These are phyloP conservation scores for Leccinum laetum DNA, from an alignment of 1,284 basidiomycete genomes.

Conservation along the genomic window DNA sequence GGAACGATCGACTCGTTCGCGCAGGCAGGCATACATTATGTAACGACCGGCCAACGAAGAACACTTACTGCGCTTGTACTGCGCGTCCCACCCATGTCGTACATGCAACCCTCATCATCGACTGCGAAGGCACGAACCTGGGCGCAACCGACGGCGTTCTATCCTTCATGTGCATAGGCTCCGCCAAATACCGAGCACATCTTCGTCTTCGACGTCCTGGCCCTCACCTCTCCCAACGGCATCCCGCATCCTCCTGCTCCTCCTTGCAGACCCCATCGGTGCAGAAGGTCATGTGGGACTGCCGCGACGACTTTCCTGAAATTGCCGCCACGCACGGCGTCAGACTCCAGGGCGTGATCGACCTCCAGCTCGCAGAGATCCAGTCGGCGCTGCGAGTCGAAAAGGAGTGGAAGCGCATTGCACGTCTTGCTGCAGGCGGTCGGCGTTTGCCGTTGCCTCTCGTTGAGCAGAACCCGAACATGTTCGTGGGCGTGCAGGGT, in stretches of 20 bases:
- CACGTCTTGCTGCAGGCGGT: slow-evolving; percentile 23
- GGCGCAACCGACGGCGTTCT: slow-evolving; percentile 38
- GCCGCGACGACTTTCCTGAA: slow-evolving; percentile 43
- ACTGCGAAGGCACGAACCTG: slow-evolving; percentile 41
- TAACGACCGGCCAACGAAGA: slow-evolving; percentile 13
- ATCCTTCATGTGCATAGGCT: slow-evolving; percentile 45
- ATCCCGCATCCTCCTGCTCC: slow-evolving; percentile 21
- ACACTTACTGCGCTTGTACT: slow-evolving; percentile 13
- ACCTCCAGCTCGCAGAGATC: slow-evolving; percentile 37
- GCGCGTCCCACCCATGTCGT: slow-evolving; percentile 14
- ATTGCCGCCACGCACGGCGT: slow-evolving; percentile 33
- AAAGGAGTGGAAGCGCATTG: slow-evolving; percentile 20
- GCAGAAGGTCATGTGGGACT: slow-evolving; percentile 45
- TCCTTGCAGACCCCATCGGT: slow-evolving; percentile 31
- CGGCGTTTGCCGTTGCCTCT: slow-evolving; percentile 8
- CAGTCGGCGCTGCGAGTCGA: slow-evolving; percentile 19
- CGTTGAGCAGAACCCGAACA: slow-evolving; percentile 14
- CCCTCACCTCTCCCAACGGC: slow-evolving; percentile 23
- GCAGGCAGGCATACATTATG: neutral
- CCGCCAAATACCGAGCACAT: slow-evolving; percentile 36
- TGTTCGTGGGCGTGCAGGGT: slow-evolving; percentile 31
- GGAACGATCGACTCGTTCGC: neutral
- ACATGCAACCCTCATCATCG: slow-evolving; percentile 33
- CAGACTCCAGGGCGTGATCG: slow-evolving; percentile 35
- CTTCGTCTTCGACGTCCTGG: slow-evolving; percentile 42